A percentile compares a stretch with the other conserved stretches of the same genome.
These are phyloP conservation scores for Kuraishia cidri DNA, from an alignment of 805 yeast species.

Conservation along the genomic window DNA sequence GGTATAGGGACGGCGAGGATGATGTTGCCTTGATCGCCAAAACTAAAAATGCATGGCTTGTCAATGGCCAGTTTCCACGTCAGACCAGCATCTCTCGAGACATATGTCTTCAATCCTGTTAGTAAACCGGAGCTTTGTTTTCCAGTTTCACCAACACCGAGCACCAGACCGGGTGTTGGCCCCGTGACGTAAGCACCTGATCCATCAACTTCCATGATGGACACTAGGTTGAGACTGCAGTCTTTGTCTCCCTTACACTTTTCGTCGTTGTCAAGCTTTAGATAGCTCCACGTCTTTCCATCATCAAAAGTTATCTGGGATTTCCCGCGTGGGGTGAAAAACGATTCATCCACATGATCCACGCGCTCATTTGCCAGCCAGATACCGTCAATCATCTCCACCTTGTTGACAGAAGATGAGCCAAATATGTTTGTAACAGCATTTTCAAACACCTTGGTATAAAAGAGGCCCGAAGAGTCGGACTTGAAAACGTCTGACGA, in stretches of 20 bases:
- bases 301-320: conserved; percentile 10
- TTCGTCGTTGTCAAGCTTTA: conserved; percentile 1
- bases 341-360: neutral
- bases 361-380: conserved; percentile 14
- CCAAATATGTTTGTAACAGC: neutral
- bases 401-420: conserved; percentile 17
- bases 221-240: conserved; percentile 20
- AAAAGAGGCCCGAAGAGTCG: conserved; percentile 20
- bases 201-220: conserved; percentile 6
- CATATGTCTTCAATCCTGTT: conserved; percentile 33
- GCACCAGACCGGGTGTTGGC: conserved; percentile 32
- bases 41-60: conserved; percentile 42
- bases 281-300: conserved; percentile 7
- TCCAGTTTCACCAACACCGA: conserved; percentile 33
- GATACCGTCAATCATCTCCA: conserved; percentile 35
- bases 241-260: conserved; percentile 1
- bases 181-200: conserved; percentile 25
- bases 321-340: conserved; percentile 2
- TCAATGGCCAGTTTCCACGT: conserved; percentile 51
- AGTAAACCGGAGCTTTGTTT: conserved; percentile 7
- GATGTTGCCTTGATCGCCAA: conserved; percentile 69
- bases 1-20: conserved; percentile 44
- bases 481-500: conserved; percentile 6
- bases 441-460: conserved; percentile 17
- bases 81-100: conserved; percentile 63